phyloP scores from a whole-genome alignment of 1,284 basidiomycete species.

The Cryptococcus sp. region DNA sequence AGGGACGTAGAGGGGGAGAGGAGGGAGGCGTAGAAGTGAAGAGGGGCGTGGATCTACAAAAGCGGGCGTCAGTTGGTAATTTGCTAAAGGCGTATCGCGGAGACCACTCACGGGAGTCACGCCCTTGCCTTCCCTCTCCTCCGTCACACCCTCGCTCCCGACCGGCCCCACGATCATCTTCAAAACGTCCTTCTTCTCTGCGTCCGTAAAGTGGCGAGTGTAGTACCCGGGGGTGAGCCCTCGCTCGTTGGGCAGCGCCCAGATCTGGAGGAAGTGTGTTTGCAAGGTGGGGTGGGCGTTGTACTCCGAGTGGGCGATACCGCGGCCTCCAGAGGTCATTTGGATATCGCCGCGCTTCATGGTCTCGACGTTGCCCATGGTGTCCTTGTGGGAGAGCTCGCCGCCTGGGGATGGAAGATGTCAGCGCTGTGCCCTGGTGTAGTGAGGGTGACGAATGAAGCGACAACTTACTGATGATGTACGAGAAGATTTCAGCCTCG shows the following conservation, averaged over 20 bases:
- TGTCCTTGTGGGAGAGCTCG: slow-evolving; percentile 61
- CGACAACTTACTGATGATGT: slow-evolving; percentile 54
- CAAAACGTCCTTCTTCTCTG: slow-evolving; percentile 70
- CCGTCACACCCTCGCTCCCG: slow-evolving; percentile 56
- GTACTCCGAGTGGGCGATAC: slow-evolving; percentile 55
- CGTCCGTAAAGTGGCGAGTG: slow-evolving; percentile 76
- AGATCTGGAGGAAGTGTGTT: slow-evolving; percentile 79
- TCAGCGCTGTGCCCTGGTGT: background rate
- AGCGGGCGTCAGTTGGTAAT: slow-evolving; percentile 20
- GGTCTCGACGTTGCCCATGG: slow-evolving; percentile 83
- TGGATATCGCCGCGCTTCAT: slow-evolving; percentile 84
- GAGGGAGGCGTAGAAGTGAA: slow-evolving; percentile 59
- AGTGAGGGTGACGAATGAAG: background rate
- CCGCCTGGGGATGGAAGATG: slow-evolving; percentile 39
- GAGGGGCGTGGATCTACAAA: slow-evolving; percentile 46
- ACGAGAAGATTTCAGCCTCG: slow-evolving; percentile 89
- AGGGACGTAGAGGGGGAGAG: slow-evolving; percentile 59
- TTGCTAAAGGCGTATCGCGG: too few relatives aligned
- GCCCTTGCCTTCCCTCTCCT: slow-evolving; percentile 63
- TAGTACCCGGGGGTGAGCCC: slow-evolving; percentile 71
- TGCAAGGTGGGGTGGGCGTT: slow-evolving; percentile 61
- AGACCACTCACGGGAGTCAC: slow-evolving; percentile 60
- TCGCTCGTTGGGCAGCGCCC: slow-evolving; percentile 64
- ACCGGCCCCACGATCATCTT: slow-evolving; percentile 68
- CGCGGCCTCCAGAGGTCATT: slow-evolving; percentile 75